Conservation (phyloP, 805 yeast genomes). For the Sugiyamaella qingdaonensis region DNA sequence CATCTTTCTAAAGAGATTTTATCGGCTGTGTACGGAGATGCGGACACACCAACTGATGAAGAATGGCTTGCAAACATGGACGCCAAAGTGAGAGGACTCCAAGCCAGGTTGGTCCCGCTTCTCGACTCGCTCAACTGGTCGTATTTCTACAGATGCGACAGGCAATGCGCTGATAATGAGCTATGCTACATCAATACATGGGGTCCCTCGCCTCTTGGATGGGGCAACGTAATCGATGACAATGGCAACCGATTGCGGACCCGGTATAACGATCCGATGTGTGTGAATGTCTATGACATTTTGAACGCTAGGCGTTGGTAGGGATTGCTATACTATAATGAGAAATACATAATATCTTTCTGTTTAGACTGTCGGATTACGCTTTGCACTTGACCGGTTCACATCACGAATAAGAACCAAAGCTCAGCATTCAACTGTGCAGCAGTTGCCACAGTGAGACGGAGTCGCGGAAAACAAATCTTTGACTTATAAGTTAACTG, state of each 20-base stretch:
- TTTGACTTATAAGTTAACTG: too few species aligned
- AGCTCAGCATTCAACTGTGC: too few species aligned
- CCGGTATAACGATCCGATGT: neutral
- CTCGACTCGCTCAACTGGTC: constrained; percentile 10
- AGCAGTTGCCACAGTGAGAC: too few species aligned
- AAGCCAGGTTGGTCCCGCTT: neutral
- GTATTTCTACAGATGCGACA: constrained; percentile 8
- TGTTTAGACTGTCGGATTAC: too few species aligned
- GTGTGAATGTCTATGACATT: neutral
- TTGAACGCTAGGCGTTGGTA: neutral
- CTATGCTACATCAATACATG: constrained; percentile 12
- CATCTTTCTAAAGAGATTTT: constrained; percentile 7
- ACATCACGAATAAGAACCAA: too few species aligned
- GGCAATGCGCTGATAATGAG: constrained; percentile 7
- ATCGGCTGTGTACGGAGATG: neutral
- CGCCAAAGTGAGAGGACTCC: neutral
- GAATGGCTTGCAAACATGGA: neutral
- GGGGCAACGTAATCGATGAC: neutral
- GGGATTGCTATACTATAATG: too few species aligned
- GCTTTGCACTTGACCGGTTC: too few species aligned
- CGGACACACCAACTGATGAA: neutral
- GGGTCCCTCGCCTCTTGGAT: constrained; percentile 16
- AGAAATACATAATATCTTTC: too few species aligned
- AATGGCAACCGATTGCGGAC: neutral
- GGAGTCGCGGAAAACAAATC: too few species aligned